These are phyloP conservation scores for Thielaviopsis euricoi DNA, from an alignment of 2,329 filamentous ascomycete species.

Conservation along the genomic window DNA sequence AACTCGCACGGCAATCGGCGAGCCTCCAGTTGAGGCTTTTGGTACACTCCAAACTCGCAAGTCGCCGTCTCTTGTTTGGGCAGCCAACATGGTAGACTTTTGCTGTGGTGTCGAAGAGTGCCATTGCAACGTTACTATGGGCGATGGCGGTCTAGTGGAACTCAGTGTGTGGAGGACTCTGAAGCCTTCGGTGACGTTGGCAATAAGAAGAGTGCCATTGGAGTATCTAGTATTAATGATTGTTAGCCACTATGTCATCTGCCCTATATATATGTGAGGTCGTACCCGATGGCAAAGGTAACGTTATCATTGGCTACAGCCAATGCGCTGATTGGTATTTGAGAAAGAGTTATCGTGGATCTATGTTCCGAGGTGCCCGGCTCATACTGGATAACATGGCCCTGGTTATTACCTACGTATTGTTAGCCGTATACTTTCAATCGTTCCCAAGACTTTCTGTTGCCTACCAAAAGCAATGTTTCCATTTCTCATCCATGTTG, in stretches of 20 bases:
- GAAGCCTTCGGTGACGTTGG: slow-evolving; percentile 76
- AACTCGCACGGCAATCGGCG: slow-evolving; percentile 76
- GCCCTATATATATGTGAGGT: background rate
- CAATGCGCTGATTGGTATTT: slow-evolving; percentile 86
- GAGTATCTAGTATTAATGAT: slow-evolving; percentile 48
- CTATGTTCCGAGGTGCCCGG: slow-evolving; percentile 85
- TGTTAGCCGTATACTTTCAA: slow-evolving; percentile 12
- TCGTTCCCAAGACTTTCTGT: background rate
- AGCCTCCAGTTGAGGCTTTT: slow-evolving; percentile 56
- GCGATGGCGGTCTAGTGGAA: slow-evolving; percentile 68
- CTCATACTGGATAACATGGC: slow-evolving; percentile 88
- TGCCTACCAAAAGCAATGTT: slow-evolving; percentile 85
- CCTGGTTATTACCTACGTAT: slow-evolving; percentile 65
- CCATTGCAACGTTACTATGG: slow-evolving; percentile 78
- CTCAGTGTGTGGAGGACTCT: slow-evolving; percentile 87
- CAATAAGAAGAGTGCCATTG: slow-evolving; percentile 86
- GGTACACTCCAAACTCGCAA: slow-evolving; percentile 92
- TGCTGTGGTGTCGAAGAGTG: slow-evolving; percentile 91
- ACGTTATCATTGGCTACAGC: slow-evolving; percentile 80
- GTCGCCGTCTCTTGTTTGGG: slow-evolving; percentile 82
- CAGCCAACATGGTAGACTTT: slow-evolving; percentile 94
- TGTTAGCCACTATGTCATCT: slow-evolving; percentile 8
- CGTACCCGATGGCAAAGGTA: slow-evolving; percentile 89
- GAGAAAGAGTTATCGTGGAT: slow-evolving; percentile 73
- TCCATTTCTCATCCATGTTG: slow-evolving; percentile 91